Evolutionary conservation across 2,329 filamentous ascomycete genomes (phyloP), one percentile per base, ranked within the genome.

Genomic region (Fusarium pseudograminearum): DNA sequence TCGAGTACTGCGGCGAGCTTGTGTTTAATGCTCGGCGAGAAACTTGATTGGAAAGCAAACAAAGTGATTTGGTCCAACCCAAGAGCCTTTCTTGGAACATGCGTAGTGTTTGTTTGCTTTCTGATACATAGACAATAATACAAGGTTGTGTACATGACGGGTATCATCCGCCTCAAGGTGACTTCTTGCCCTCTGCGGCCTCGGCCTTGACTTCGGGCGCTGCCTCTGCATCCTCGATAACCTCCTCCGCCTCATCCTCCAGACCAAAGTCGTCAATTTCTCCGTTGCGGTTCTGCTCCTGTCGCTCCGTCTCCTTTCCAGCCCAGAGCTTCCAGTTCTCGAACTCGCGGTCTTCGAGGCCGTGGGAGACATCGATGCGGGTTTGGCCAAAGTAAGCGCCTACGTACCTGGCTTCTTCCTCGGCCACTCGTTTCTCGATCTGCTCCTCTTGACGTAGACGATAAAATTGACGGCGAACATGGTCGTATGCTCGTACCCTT

Each of bases 381-480:
- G 88, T 85, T 80, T 91, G 92, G 78, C 93, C 93, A 78, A 98
- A 98, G 84, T 93, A 93, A 52, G 94, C 94, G 55, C 96, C 96
- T 8, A 92, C 91, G 74, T 92, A 88, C 68, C 90, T 84, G 30
- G 96, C 95, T 81, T 99, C 96, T 81, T 99, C 96, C 51, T 89
- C 85, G 10, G 95, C 93, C 63, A 99, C 87, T 73, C 94, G 90
- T 72, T 88, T 86, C 81, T 95, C 90, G 48, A 97, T 87, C 70
- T 98, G 94, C 74, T 97, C 90, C 63, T 89, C 85, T 73, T 97
- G 91, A 62, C 96, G 91, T 68, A 95, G 81, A 46, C 86, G 84
- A 83, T 99, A 99, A 81, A 98, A 97, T 79, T 99, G 95, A 71
- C 90, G 91, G 63, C 96, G 92, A 10, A 92, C 94, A 57, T 85